These are phyloP conservation scores for Globisporangium barbulae DNA, from an alignment of 352 stramenopile genomes.

Conservation along the genomic window DNA sequence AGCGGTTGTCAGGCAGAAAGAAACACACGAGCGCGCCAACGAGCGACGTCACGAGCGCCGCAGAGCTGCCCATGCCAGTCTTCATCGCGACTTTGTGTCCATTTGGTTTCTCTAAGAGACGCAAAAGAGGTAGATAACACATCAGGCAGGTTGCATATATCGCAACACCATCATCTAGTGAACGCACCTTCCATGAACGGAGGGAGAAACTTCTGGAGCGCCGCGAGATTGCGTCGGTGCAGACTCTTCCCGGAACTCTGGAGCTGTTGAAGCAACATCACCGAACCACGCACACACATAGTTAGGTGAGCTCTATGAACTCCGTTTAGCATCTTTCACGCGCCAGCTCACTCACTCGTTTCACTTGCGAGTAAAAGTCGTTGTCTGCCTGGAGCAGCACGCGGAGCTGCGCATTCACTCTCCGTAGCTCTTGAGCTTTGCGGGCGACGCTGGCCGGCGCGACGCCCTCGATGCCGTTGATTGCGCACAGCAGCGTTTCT, in stretches of 20 bases:
- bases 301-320: not conserved
- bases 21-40: slow-evolving; percentile 87
- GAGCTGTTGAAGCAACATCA: slow-evolving; percentile 42
- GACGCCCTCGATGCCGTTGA: slow-evolving; percentile 61
- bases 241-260: slow-evolving; percentile 50
- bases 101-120: slow-evolving; percentile 24
- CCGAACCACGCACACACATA: not conserved
- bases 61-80: slow-evolving; percentile 95
- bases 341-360: slow-evolving; percentile 28
- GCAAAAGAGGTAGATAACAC: not conserved
- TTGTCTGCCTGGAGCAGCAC: slow-evolving; percentile 94
- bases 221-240: slow-evolving; percentile 56
- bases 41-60: slow-evolving; percentile 93
- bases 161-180: not conserved
- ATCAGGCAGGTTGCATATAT: not conserved
- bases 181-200: slow-evolving; percentile 35
- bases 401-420: slow-evolving; percentile 29
- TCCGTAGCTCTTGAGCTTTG: slow-evolving; percentile 26
- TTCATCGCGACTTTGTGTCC: slow-evolving; percentile 82
- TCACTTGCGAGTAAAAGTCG: slow-evolving; percentile 96
- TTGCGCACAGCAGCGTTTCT: slow-evolving; percentile 77
- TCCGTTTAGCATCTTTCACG: slow-evolving; percentile 7
- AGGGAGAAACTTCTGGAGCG: slow-evolving; percentile 85
- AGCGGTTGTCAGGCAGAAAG: slow-evolving; percentile 54
- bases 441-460: slow-evolving; percentile 17